Conservation (phyloP, 2,329 filamentous ascomycete genomes). For the Penicillium sp. region DNA sequence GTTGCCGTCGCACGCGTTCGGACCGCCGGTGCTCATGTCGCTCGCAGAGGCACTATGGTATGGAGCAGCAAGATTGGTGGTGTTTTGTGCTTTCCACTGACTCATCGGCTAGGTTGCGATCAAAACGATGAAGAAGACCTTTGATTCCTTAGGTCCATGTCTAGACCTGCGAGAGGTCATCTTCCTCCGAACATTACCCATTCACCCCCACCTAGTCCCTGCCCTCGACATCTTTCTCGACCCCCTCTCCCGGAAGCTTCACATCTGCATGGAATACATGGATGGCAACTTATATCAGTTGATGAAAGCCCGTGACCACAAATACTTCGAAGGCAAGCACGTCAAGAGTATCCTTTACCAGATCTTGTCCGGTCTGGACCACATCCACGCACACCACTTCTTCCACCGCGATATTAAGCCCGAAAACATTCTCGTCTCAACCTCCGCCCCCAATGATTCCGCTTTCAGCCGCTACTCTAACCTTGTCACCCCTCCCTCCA, state of each 20-base stretch:
- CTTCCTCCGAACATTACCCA: conserved; percentile 80
- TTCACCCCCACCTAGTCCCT: conserved; percentile 86
- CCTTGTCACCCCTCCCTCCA: conserved; percentile 87
- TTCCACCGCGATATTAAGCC: conserved; percentile 99
- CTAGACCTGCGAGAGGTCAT: conserved; percentile 93
- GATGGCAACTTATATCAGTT: conserved; percentile 97
- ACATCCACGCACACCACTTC: conserved; percentile 94
- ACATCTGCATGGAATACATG: conserved; percentile 99
- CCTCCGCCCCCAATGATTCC: conserved; percentile 75
- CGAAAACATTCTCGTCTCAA: conserved; percentile 95
- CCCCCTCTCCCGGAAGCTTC: conserved; percentile 87
- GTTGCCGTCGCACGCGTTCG: conserved; percentile 86
- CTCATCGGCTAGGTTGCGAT: conserved; percentile 67
- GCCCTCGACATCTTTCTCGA: conserved; percentile 97
- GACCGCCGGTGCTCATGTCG: conserved; percentile 77
- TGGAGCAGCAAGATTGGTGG: conserved; percentile 32
- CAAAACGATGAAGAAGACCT: conserved; percentile 99
- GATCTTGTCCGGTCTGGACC: conserved; percentile 89
- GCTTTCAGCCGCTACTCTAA: conserved; percentile 88
- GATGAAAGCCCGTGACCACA: conserved; percentile 97
- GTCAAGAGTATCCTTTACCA: conserved; percentile 98
- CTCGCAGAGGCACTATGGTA: conserved; percentile 86
- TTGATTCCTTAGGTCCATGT: conserved; percentile 83
- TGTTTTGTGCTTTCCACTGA: conserved; percentile 8
- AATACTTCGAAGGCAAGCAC: conserved; percentile 75